Evolutionary conservation across 441 rosid species (phyloP), one percentile per base, ranked within the genome.

Genomic region (Eruca vesicaria): DNA sequence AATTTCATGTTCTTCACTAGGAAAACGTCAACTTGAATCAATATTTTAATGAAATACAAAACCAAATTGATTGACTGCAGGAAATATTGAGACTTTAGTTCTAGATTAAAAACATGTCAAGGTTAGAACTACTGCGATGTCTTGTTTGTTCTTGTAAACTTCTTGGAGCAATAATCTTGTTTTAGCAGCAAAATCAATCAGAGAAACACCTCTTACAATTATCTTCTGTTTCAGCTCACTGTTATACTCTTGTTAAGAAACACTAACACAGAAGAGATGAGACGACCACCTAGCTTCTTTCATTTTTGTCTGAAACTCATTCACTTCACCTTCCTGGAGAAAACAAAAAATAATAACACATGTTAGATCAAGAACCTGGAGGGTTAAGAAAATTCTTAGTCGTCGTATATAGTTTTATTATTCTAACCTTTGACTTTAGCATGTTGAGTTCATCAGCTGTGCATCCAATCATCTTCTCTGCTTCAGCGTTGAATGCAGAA

Each of bases 221-320:
- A 90, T 79, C 84, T 94, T 84, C 73, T 87, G 96, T 74, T 86
- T 86, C 87, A 87, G 87, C 78, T 90, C 96, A 9, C 83, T 81
- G 57, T 86, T 90, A 71, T 89, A 90, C 65, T 89, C 94, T 0
- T 83, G 73, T 74, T 85, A 92, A 6, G 87, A 16, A 20, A 87
- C 89, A 38, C 92, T 83, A 45, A 90, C 82, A 20, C 89, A 80
- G 68, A 91, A 87, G 41, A 89, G 77, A 86, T 90, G 91, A 79
- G 85, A 85, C 43, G 75, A 81, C 98, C 98, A 91, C 4, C 92
- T 93, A 7, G 86, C 89, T 81, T 84, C 86, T 64, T 93, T 89
- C 77, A 90, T 74, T 72, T 82, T 87, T 75, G 66, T 63, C 75
- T 82, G 87, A 73, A 79, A 90, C 53, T 60, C 73, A 59, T 69